Percentiles rank a stretch among this genome's conserved stretches.
Conservation (phyloP, 2,329 filamentous ascomycete species). For the Paracoccidioides brasiliensis region DNA sequence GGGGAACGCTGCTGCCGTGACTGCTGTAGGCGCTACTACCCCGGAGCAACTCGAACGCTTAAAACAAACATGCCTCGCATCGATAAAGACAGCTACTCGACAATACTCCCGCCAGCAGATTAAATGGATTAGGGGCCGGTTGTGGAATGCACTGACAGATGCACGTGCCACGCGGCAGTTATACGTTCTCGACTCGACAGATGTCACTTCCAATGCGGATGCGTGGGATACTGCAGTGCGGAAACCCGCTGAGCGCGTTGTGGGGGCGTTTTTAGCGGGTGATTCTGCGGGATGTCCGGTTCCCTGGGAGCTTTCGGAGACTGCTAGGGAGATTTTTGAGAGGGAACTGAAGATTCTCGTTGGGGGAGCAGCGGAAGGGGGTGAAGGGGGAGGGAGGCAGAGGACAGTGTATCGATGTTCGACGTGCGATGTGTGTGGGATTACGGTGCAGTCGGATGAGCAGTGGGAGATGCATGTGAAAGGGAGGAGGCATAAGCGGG, state of each 20-base stretch:
- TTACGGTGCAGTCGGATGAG: constrained; percentile 31
- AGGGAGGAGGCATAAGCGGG: constrained; percentile 45
- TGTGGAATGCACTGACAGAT: constrained; percentile 54
- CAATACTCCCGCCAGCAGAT: constrained; percentile 79
- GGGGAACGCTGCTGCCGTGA: not conserved
- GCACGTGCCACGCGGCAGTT: constrained; percentile 44
- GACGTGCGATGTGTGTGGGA: constrained; percentile 56
- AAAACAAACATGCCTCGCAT: constrained; percentile 50
- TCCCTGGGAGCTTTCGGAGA: constrained; percentile 44
- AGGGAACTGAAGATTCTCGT: constrained; percentile 37
- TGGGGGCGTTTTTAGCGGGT: constrained; percentile 49
- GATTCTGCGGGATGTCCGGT: constrained; percentile 37
- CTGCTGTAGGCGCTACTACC: constrained; percentile 6
- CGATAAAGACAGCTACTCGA: constrained; percentile 68
- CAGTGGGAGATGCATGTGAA: constrained; percentile 43
- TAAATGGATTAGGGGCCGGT: constrained; percentile 74
- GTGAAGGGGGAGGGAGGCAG: not conserved
- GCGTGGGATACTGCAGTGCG: constrained; percentile 53
- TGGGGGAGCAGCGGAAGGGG: not conserved
- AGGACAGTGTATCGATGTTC: constrained; percentile 20
- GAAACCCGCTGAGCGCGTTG: constrained; percentile 49
- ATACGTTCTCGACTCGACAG: constrained; percentile 70
- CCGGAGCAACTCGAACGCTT: constrained; percentile 40
- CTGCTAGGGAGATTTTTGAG: constrained; percentile 44
- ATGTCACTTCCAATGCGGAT: constrained; percentile 33